Conservation (phyloP, 352 stramenopile genomes). For the Phytophthora megakarya region DNA sequence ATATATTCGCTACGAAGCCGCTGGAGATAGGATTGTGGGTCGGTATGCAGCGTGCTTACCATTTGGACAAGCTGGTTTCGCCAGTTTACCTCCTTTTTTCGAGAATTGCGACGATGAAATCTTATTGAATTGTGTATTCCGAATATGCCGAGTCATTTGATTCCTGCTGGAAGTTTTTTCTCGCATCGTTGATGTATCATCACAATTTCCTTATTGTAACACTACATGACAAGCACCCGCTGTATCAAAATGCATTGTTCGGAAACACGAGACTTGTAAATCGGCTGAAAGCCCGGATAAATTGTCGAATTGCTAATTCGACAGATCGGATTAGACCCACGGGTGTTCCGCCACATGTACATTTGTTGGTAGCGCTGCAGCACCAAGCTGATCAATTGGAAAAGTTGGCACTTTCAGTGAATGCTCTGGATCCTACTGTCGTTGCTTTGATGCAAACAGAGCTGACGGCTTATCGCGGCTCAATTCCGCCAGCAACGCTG, state of each 20-base stretch:
- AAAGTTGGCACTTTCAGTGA: background rate
- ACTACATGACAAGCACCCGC: background rate
- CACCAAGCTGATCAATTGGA: background rate
- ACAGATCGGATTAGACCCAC: background rate
- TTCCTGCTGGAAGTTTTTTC: background rate
- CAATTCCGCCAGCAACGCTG: background rate
- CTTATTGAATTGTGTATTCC: background rate
- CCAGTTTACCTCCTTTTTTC: constrained; percentile 22
- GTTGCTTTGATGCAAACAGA: background rate
- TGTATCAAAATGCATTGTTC: constrained; percentile 2
- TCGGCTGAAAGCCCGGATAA: background rate
- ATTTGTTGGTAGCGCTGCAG: background rate
- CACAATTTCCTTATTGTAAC: background rate
- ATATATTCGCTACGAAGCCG: constrained; percentile 32
- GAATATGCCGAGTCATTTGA: background rate
- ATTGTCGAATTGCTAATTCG: background rate
- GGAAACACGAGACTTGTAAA: background rate
- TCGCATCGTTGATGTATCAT: constrained; percentile 10
- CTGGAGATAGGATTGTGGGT: constrained; percentile 28
- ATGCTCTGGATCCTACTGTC: background rate
- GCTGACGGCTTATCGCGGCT: background rate
- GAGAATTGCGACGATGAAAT: background rate
- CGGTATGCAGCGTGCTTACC: constrained; percentile 26
- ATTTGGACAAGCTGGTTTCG: constrained; percentile 21
- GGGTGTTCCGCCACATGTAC: background rate